Evolutionary conservation across 129 eudicot species (phyloP).

Genomic region (Centella asiatica): DNA sequence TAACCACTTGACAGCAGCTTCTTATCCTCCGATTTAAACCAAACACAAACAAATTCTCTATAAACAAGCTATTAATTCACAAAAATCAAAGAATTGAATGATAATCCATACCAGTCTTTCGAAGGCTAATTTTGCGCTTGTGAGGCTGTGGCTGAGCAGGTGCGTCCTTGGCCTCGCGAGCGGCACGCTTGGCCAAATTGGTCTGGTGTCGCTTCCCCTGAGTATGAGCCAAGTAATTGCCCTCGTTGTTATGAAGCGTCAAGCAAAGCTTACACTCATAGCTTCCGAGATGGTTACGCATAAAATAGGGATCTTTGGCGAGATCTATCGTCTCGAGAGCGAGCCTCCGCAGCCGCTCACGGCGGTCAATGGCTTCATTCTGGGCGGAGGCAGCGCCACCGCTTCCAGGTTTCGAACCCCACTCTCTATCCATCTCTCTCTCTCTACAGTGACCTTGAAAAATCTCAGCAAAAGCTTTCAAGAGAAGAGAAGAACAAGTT

Average conservation of each 20-base stretch:
- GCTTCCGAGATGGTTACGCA: constrained; percentile 99
- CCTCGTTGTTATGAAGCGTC: constrained; percentile 92
- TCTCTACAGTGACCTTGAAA: background rate
- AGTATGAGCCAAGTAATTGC: constrained; percentile 93
- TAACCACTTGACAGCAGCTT: no score
- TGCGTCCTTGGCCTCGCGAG: constrained; percentile 95
- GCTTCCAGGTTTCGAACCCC: constrained; percentile 99
- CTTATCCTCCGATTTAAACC: no score
- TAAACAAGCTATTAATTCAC: no score
- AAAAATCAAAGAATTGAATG: background rate
- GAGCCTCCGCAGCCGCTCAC: constrained; percentile 83
- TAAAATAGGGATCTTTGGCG: constrained; percentile 96
- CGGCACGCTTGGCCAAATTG: constrained; percentile 90
- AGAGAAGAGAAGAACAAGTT: no score
- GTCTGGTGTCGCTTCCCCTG: constrained; percentile 98
- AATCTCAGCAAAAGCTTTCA: no score
- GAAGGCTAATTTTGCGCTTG: constrained; percentile 57
- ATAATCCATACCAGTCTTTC: constrained; percentile 57
- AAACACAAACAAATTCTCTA: background rate
- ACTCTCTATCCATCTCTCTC: constrained; percentile 73
- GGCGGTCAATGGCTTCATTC: constrained; percentile 96
- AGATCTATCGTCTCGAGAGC: constrained; percentile 95
- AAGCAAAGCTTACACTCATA: constrained; percentile 86
- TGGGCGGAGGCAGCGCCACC: constrained; percentile 99
- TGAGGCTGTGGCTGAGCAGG: constrained; percentile 97